Base-by-base conservation (phyloP, 2,329 filamentous ascomycete species). In the Emmonsiellopsis sp. region DNA sequence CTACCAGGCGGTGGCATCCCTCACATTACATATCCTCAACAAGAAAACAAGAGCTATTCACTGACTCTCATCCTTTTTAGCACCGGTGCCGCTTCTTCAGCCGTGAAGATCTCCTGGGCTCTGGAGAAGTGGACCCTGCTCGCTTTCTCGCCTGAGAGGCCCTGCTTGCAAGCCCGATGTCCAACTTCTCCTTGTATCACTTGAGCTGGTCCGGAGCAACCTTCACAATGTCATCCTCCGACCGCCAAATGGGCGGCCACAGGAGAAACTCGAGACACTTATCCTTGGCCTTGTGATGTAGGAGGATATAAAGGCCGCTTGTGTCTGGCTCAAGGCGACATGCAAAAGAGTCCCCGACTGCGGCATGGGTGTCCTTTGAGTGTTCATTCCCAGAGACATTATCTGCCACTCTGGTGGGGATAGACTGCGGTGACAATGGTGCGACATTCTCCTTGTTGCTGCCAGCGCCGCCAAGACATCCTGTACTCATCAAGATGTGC, bases 51-150 rank as follows among this genome's bases (percentile, higher is more conserved):
- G 31, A 44, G 42, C 31, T 30, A 44, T 44, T 44, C 42, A 8
- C 42, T 31, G 42, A 44, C 42, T 44, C 42, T 26, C 42, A 44
- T 44, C 31, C 10, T 46, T 32, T 35, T 50, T 50, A 50, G 47
- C 47, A 50, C 47, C 31, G 32, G 20, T 34, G 47, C 32, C 7
- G 34, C 47, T 50, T 50, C 31, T 50, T 50, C 47, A 26, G 32
- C 26, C 8, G 15, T 50, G 15, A 50, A 30, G 47, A 50, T 50
- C 47, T 50, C 8, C 47, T 48, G 26, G 46, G 46, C 46, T 48
- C 46, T 38, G 46, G 6, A 48, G 26, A 48, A 48, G 46, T 7
- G 34, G n/a, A 40, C 47, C 5, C 15, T 50, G 47, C 38, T 42
- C 38, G 9, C 47, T 50, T 50, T 41, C 47, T 50, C 35, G 8